These are phyloP conservation scores for Prunus fruticosa DNA, from an alignment of 306 rosid genomes.

Conservation along the genomic window DNA sequence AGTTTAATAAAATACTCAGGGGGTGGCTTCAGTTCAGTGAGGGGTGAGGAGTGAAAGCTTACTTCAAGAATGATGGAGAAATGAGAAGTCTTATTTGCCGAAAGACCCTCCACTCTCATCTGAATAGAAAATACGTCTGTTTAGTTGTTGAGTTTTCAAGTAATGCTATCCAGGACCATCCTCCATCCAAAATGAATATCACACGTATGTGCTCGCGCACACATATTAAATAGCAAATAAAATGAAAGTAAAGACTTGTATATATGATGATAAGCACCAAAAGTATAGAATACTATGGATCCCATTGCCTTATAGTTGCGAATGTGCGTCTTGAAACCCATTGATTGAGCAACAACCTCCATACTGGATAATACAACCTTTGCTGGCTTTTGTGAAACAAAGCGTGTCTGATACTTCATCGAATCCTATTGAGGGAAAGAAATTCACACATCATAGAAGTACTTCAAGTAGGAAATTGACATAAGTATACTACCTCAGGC, in stretches of 20 bases:
- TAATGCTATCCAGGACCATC: constrained; percentile 4
- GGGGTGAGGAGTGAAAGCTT: constrained; percentile 25
- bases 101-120: constrained; percentile 92
- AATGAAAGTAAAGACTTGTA: background rate
- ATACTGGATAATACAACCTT: constrained; percentile 77
- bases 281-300: constrained; percentile 8
- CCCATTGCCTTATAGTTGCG: constrained; percentile 75
- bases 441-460: background rate
- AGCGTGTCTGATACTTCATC: constrained; percentile 68
- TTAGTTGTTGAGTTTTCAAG: constrained; percentile 6
- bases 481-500: background rate
- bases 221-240: background rate
- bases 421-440: constrained; percentile 48
- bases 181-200: background rate
- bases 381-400: constrained; percentile 84
- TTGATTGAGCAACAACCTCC: constrained; percentile 94
- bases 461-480: constrained; percentile 1
- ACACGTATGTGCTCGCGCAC: background rate
- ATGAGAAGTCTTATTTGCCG: constrained; percentile 54
- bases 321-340: constrained; percentile 90
- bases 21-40: constrained; percentile 1
- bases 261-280: background rate
- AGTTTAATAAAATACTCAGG: background rate
- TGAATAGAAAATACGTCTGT: constrained; percentile 30
- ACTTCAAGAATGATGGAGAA: constrained; percentile 87